Evolutionary conservation across 495 filamentous ascomycete genomes (phyloP), one percentile per base, ranked within the genome.

Genomic region (Pseudomonodictys pantanalensis): DNA sequence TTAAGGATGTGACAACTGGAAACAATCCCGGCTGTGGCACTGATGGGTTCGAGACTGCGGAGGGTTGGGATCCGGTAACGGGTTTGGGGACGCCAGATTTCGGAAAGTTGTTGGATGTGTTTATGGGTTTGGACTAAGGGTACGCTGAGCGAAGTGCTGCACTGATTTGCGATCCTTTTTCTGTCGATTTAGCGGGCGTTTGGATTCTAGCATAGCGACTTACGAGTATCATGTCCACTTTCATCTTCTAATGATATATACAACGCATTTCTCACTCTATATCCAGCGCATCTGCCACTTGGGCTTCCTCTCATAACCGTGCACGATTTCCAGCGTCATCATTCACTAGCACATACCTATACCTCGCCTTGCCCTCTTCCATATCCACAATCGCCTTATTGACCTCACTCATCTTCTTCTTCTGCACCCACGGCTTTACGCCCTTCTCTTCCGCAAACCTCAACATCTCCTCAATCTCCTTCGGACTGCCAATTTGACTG

Each of bases 401-500:
- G 2, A 86, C 86, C 32, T 92, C 84, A 65, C 77, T 81, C 83
- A 97, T 79, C 11, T 82, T 77, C 55, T 85, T 76, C 69, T 79
- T 77, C 70, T 90, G 70, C 46, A 95, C 76, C 88, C 88, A 92
- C 3, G 88, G 79, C 68, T 85, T 79, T 43, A 96, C 78, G 3
- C 79, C 77, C 76, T 92, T 88, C 63, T 89, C 81, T 2, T 77
- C 90, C 10, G 88, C 90, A 59, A 96, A 74, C 50, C 81, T 60
- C 68, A 96, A 67, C 92, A 97, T 95, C 69, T 86, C 81, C 55
- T 82, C 70, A 66, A 95, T 91, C 73, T 93, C 87, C 25, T 67
- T 70, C 0, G 89, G 87, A 2, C 81, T 77, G 1, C 91, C 91
- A 65, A 93, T 93, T 65, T 80, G 71, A 25, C 81, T 86, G 1